These are phyloP conservation scores for Yarrowia osloensis DNA, from an alignment of 805 yeast species.

Conservation along the genomic window DNA sequence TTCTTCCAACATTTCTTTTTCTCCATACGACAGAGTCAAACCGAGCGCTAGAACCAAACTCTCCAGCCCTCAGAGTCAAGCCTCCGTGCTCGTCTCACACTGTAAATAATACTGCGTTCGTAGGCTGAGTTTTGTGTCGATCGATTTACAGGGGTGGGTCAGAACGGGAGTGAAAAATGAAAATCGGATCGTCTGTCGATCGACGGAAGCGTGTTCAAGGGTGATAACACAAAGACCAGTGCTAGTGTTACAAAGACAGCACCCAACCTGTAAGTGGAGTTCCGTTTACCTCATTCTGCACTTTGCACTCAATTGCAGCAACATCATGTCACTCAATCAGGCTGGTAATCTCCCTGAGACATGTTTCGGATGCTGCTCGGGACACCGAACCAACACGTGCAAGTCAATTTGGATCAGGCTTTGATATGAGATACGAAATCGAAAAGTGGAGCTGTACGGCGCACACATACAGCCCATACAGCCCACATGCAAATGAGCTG, in stretches of 20 bases:
- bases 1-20: background rate
- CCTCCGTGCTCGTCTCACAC: background rate
- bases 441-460: too few relatives aligned
- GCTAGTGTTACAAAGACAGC: too few relatives aligned
- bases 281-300: too few relatives aligned
- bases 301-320: too few relatives aligned
- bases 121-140: background rate
- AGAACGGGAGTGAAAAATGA: background rate
- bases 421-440: background rate
- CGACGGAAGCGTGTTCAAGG: background rate
- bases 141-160: slow-evolving; percentile 12
- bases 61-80: background rate
- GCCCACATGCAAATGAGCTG: too few relatives aligned
- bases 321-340: too few relatives aligned
- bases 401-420: slow-evolving; percentile 1
- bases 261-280: too few relatives aligned
- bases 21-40: background rate
- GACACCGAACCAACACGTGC: background rate
- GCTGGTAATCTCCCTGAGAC: background rate
- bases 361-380: background rate
- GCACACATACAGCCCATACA: too few relatives aligned
- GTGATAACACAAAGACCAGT: too few relatives aligned
- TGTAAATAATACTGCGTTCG: background rate
- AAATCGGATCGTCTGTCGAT: background rate
- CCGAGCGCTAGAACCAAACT: background rate